Evolutionary conservation across 305 asterid genomes (phyloP).

Genomic region (Solanum chacoense): DNA sequence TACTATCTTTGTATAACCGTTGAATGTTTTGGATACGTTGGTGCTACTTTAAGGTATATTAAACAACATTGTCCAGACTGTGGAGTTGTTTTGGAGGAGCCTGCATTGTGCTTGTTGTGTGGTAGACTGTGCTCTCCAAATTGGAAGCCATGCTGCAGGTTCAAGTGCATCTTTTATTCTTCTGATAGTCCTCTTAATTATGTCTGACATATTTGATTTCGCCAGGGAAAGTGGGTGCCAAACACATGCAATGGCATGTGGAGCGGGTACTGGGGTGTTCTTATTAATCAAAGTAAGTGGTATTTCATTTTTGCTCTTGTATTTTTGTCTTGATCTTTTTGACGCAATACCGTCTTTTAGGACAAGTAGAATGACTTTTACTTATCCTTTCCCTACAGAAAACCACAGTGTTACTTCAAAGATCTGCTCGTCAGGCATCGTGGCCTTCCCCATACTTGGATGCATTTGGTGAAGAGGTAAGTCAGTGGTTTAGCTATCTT

Average conservation of each 20-base stretch:
- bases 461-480: slow-evolving; percentile 97
- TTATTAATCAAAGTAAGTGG: slow-evolving; percentile 59
- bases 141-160: slow-evolving; percentile 98
- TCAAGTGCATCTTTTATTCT: not conserved
- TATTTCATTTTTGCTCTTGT: not conserved
- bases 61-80: slow-evolving; percentile 75
- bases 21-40: not conserved
- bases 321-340: not conserved
- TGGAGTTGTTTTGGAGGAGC: slow-evolving; percentile 60
- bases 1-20: not conserved
- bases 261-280: slow-evolving; percentile 96
- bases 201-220: slow-evolving; percentile 13
- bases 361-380: not conserved
- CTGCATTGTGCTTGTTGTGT: slow-evolving; percentile 84
- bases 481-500: not conserved
- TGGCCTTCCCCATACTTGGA: slow-evolving; percentile 99
- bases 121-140: slow-evolving; percentile 89
- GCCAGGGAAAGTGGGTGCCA: slow-evolving; percentile 73
- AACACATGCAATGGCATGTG: slow-evolving; percentile 71
- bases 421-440: slow-evolving; percentile 83
- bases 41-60: slow-evolving; percentile 44
- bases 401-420: slow-evolving; percentile 84
- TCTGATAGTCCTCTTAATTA: not conserved
- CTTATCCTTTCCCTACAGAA: slow-evolving; percentile 32
- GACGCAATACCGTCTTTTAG: not conserved